Conservation (phyloP, 1,284 basidiomycete species). For the Leccinum subspadiceum region DNA sequence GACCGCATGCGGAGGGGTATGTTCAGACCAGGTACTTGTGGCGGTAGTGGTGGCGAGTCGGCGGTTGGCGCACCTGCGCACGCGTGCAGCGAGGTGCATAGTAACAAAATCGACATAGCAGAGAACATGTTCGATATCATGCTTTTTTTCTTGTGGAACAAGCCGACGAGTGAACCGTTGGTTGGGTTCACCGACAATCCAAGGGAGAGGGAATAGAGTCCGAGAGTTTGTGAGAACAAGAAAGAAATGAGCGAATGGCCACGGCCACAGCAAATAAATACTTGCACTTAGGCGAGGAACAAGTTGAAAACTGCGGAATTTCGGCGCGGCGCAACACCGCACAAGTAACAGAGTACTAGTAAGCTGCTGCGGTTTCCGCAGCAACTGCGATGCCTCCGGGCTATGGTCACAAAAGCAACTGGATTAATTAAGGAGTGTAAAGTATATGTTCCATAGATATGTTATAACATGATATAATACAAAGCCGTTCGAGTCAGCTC, state of each 20-base stretch:
- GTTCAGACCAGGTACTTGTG: conserved; percentile 6
- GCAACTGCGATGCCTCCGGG: not conserved
- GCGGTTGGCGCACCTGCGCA: conserved; percentile 17
- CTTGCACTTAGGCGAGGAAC: not conserved
- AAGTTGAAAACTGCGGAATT: conserved; percentile 12
- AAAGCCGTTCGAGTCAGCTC: not conserved
- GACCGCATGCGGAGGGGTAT: too few relatives aligned
- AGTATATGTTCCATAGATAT: not conserved
- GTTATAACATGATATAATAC: not conserved
- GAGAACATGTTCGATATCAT: conserved; percentile 19
- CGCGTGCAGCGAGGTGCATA: conserved; percentile 14
- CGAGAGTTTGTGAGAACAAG: not conserved
- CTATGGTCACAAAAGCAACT: too few relatives aligned
- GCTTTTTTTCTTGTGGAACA: too few relatives aligned
- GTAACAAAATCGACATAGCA: conserved; percentile 9
- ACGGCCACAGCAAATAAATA: conserved; percentile 11
- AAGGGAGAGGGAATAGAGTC: not conserved
- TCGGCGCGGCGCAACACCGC: not conserved
- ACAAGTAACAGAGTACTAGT: not conserved
- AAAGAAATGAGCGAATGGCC: not conserved
- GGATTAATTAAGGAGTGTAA: not conserved
- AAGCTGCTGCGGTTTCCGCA: not conserved
- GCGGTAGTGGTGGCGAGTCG: not conserved
- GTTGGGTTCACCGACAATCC: not conserved
- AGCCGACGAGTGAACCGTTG: not conserved